Evolutionary conservation across 495 filamentous ascomycete species (phyloP).

Genomic region (Aspergillus olivimuriae): DNA sequence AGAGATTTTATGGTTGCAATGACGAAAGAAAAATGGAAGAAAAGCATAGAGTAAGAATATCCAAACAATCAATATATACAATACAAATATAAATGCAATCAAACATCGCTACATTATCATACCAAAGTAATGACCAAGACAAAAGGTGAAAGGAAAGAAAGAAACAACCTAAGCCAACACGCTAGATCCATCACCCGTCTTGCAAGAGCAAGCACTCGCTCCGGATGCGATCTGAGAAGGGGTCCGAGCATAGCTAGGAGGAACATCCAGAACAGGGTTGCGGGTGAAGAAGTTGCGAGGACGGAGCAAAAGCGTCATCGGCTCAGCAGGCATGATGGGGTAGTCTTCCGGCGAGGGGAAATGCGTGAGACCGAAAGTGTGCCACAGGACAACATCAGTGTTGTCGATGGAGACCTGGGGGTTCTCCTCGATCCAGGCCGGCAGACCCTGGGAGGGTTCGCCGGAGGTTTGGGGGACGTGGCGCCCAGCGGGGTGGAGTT

Average conservation of each 20-base stretch:
- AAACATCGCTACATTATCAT: too few species aligned
- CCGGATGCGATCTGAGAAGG: constrained; percentile 62
- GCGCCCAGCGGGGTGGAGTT: constrained; percentile 86
- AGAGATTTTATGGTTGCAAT: too few species aligned
- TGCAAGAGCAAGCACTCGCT: constrained; percentile 36
- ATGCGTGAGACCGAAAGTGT: constrained; percentile 91
- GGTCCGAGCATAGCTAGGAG: constrained; percentile 67
- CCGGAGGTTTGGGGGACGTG: constrained; percentile 93
- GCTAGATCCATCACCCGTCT: constrained; percentile 40
- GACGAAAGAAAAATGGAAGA: too few species aligned
- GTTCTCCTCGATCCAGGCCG: constrained; percentile 70
- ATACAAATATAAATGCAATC: too few species aligned
- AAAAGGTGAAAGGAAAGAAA: not conserved
- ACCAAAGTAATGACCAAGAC: too few species aligned
- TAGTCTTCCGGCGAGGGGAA: constrained; percentile 92
- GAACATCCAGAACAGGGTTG: constrained; percentile 85
- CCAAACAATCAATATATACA: too few species aligned
- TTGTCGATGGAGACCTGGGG: constrained; percentile 69
- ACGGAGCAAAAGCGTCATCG: constrained; percentile 75
- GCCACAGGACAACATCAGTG: constrained; percentile 89
- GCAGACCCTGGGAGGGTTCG: constrained; percentile 70
- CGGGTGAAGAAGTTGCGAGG: constrained; percentile 83
- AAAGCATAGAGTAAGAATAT: too few species aligned
- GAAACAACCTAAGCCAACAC: constrained; percentile 27
- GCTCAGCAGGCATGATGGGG: constrained; percentile 91